Evolutionary conservation across 2,329 filamentous ascomycete genomes (phyloP), one percentile per base, ranked within the genome.

Genomic region (Pleurostoma richardsiae): DNA sequence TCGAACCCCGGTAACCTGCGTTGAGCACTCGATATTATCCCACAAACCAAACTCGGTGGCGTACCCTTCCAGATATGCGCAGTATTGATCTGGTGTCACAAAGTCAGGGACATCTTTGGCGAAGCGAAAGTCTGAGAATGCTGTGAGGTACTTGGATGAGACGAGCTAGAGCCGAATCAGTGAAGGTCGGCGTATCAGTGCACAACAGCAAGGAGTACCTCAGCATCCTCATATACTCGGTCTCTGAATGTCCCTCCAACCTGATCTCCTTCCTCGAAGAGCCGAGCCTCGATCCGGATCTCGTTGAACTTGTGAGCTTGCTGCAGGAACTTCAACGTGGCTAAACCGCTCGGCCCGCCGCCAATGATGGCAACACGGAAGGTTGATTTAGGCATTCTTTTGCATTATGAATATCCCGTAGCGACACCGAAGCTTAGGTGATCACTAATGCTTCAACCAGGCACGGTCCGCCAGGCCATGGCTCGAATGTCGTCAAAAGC

Each of bases 101-200:
- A 70, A 69, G 52, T 70, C 66, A 3, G 64, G 62, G 8, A 60
- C 59, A 4, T 63, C 54, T 4, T 60, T 44, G 2, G 60, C 52
- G 31, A 63, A 59, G 3, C 70, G 62, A 48, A 69, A 70, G 49
- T 74, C 70, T 5, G 70, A 74, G 52, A 74, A 74, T 28, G 63
- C 60, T 1, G 70, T 74, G 29, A 74, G 61, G 41, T 73, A 66
- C 49, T 68, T 70, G 11, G 70, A 72, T 3, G 66, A 71, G 7
- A 74, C 70, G 3, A 66, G 55, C 62, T 66, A 10, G 49, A 31
- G 4, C 30, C 10, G 39, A 10, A 19, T 28, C 29, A 30, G 8
- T 33, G 10, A 49, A 7, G 27, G 40, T 48, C 36, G 44, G 45
- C 11, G 39, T 26, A 33, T 8, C 42, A 33, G 30, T 11, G 5